Base-by-base conservation (phyloP, 1,284 basidiomycete genomes). In the Ganoderma multipileum region DNA sequence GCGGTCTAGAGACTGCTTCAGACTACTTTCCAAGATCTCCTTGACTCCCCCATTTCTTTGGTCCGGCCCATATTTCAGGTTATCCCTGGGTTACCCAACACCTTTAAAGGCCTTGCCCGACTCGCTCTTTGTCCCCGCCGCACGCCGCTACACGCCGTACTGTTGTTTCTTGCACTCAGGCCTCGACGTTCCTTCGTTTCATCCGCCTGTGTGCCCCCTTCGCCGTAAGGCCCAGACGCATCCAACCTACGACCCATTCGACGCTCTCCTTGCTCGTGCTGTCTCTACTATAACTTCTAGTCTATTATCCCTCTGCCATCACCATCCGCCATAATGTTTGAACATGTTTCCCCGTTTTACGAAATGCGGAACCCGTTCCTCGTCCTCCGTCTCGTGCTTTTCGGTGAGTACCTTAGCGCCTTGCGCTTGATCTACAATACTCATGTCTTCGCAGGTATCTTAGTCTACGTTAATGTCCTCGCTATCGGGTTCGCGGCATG, bases 401-500 rank as follows among this genome's bases (percentile, higher is more conserved):
- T 91, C 69, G 82, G 91, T 90, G 71, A 78, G 88, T 74, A 16
- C 23, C 63, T 39, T 9, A 36, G 18, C 41, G 52, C 52, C 71
- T 47, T 64, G 23, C 11, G 65, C 8, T 20, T 18, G n/a, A 26
- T 50, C 16, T 9, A 12, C 38, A 5, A 41, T 23, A 23, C 58
- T 59, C 58, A 60, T 26, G 26, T 59, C 18, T 54, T 30, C 59
- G 0, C 73, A 91, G 89, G 83, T 68, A 80, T 90, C 59, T 79
- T 90, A 41, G 71, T 81, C 11, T 87, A 86, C 72, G 76, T 91
- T 63, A 87, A 84, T 69, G 67, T 87, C 50, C 79, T 90, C 60
- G 77, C 84, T 16, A 74, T 91, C 63, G 82, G 84, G 18, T 88
- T 90, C 72, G 84, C 88, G 12, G 82, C 83, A 41, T 91, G 89